Conservation (phyloP, 73 alveolate species). For the Diophrys sp. region DNA sequence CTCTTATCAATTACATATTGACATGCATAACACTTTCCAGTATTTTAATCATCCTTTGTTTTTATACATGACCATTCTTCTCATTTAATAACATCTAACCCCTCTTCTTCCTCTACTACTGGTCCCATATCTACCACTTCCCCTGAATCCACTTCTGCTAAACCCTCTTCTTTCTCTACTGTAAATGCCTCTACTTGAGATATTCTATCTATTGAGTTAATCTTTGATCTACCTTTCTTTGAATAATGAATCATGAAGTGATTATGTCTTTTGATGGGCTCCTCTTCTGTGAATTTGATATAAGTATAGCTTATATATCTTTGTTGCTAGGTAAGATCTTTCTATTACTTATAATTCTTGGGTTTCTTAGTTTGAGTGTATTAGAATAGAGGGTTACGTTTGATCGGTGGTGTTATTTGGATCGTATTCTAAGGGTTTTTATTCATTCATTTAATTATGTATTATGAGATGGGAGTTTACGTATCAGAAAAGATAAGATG, state of each 20-base stretch:
- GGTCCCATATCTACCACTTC: background rate
- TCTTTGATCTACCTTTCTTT: constrained; percentile 59
- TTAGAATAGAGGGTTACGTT: background rate
- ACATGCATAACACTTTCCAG: too few relatives aligned
- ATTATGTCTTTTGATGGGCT: background rate
- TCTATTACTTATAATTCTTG: background rate
- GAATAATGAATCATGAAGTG: constrained; percentile 48
- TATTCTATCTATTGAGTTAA: constrained; percentile 43
- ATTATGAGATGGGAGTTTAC: too few relatives aligned
- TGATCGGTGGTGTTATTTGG: background rate
- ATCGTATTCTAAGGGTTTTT: background rate
- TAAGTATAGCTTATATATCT: constrained; percentile 41
- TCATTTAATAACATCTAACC: background rate
- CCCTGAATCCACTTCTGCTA: background rate
- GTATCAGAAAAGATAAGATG: background rate
- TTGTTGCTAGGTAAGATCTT: background rate
- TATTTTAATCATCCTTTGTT: too few relatives aligned
- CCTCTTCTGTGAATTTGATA: constrained; percentile 44
- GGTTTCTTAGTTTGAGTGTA: background rate
- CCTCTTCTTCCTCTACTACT: too few relatives aligned
- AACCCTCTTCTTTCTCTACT: background rate
- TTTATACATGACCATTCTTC: too few relatives aligned
- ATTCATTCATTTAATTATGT: too few relatives aligned
- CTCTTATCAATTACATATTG: too few relatives aligned
- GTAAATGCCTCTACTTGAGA: constrained; percentile 28